These are phyloP conservation scores for Podaxis sp. DNA, from an alignment of 768 basidiomycete genomes.

Conservation along the genomic window DNA sequence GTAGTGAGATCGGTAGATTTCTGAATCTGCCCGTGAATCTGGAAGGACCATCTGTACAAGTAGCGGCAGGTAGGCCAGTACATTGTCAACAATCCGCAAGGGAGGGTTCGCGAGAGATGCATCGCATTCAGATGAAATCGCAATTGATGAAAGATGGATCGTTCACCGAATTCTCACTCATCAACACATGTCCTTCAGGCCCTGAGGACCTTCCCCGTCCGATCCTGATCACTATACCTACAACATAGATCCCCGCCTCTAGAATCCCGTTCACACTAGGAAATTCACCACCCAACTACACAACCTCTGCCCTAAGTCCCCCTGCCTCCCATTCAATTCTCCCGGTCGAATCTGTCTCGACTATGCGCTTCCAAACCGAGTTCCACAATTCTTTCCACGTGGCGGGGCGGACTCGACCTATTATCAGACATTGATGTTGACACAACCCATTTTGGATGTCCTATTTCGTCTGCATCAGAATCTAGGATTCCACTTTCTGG, in stretches of 20 bases:
- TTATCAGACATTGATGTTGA: conserved; percentile 4
- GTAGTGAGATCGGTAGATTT: conserved; percentile 13
- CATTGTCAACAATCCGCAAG: conserved; percentile 28
- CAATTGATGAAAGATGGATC: conserved; percentile 20
- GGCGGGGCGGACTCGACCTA: conserved; percentile 15
- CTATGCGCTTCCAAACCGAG: not conserved
- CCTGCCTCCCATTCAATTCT: not conserved
- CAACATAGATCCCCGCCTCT: conserved; percentile 28
- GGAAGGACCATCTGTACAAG: conserved; percentile 10
- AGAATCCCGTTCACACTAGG: conserved; percentile 19
- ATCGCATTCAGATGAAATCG: conserved; percentile 30
- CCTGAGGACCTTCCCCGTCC: not conserved
- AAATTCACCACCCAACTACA: conserved; percentile 6
- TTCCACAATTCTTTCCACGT: conserved; percentile 26
- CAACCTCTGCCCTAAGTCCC: not conserved
- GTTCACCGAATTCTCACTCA: conserved; percentile 22
- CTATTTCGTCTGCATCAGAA: conserved; percentile 21
- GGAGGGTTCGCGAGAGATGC: conserved; percentile 33
- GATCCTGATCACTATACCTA: conserved; percentile 17
- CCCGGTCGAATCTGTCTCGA: not conserved
- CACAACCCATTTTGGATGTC: conserved; percentile 20
- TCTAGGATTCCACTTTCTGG: conserved; percentile 26
- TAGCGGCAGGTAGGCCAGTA: conserved; percentile 20
- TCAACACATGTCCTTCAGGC: conserved; percentile 13
- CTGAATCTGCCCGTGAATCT: conserved; percentile 13